Base-by-base conservation (phyloP, 2,329 filamentous ascomycete genomes). In the Fusarium temperatum region DNA sequence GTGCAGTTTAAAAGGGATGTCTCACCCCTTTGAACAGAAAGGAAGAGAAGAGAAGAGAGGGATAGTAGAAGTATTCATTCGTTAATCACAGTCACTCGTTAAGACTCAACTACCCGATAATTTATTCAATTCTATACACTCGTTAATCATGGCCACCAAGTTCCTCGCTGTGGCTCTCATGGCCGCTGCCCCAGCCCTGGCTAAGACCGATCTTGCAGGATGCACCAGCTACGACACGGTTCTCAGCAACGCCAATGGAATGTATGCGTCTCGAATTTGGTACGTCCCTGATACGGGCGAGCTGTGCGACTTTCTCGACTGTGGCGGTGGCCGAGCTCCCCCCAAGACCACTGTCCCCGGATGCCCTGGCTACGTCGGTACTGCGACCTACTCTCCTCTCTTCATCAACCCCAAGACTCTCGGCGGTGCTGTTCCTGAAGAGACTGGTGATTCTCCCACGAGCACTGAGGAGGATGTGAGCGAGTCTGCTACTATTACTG, bases 251-350 rank as follows among this genome's bases (percentile, higher is more conserved):
- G 73, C 77, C 50, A 48, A 64, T 61, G 79, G 78, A 53, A 79
- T 81, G 67, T 87, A 85, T 75, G 84, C 85, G 48, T 87, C 84
- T 63, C 68, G 86, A 53, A 81, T 90, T 76, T 92, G 85, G 85
- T 92, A 89, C 80, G 87, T 91, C 60, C 90, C 90, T 5, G 89
- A 82, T 74, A 89, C 87, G 24, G 89, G 90, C 78, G 90, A 92
- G 83, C 84, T 92, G 78, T 93, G 91, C 85, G 84, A 84, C 17
- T 78, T 89, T 70, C 85, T 90, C 74, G 91, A 93, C 86, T 93
- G 91, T 81, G 91, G 91, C 66, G 91, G 91, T 73, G 91, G 90
- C 63, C 86, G 88, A 51, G 91, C 90, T 14, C 89, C 91, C 7
- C 88, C 89, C 68, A 92, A 90, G 84, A 89, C 87, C 22, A 87